Evolutionary conservation across 106 monocot genomes (phyloP).

Genomic region (Acorus gramineus): DNA sequence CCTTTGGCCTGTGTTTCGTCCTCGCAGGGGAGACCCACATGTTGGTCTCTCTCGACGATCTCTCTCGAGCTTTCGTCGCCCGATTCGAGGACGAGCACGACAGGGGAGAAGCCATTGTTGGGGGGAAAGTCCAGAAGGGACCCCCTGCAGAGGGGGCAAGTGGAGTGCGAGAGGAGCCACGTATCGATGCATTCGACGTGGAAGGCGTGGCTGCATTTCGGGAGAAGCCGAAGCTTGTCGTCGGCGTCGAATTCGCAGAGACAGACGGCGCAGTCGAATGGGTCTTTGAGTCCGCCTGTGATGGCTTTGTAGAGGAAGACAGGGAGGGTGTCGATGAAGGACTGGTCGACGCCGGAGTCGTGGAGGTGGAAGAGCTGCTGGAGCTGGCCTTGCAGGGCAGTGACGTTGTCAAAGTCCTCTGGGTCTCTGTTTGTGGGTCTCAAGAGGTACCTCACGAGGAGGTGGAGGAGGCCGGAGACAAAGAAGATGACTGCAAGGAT

Average conservation of each 20-base stretch:
- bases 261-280: constrained; percentile 92
- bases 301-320: constrained; percentile 82
- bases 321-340: constrained; percentile 79
- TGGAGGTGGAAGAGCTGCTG: constrained; percentile 98
- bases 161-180: constrained; percentile 81
- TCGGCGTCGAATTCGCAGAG: constrained; percentile 83
- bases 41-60: not conserved
- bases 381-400: constrained; percentile 75
- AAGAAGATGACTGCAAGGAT: constrained; percentile 65
- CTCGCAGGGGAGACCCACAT: not conserved
- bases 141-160: constrained; percentile 67
- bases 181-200: constrained; percentile 80
- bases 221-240: constrained; percentile 70
- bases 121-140: constrained; percentile 34
- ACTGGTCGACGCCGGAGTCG: constrained; percentile 84
- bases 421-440: constrained; percentile 30
- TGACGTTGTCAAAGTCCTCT: constrained; percentile 31
- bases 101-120: constrained; percentile 14
- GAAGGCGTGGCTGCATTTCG: constrained; percentile 83
- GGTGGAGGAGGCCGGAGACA: constrained; percentile 61
- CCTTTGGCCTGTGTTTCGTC: not conserved
- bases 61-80: constrained; percentile 43
- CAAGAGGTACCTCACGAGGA: constrained; percentile 55
- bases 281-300: constrained; percentile 62
- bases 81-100: constrained; percentile 43